Percentiles rank a stretch among this genome's conserved stretches.
Evolutionary conservation across 768 basidiomycete species (phyloP).

Genomic region (Agaricus subrufescens): DNA sequence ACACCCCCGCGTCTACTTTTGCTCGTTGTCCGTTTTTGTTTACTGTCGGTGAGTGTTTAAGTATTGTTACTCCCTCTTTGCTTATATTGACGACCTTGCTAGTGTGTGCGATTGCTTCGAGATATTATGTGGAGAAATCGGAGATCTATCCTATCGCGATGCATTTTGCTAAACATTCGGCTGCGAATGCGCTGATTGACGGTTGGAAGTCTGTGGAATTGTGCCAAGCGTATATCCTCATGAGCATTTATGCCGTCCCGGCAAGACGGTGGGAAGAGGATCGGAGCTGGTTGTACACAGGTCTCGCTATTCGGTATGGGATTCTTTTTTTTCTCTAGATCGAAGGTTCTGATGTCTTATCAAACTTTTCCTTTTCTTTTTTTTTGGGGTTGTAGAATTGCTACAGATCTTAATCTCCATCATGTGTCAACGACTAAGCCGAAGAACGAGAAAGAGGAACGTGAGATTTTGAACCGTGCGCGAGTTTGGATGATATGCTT

Average conservation of each 20-base stretch:
- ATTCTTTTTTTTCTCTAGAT: neutral
- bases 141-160: constrained; percentile 85
- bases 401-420: constrained; percentile 86
- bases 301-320: constrained; percentile 71
- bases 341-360: constrained; percentile 2
- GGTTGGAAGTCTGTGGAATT: constrained; percentile 86
- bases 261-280: constrained; percentile 88
- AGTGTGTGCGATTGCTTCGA: constrained; percentile 85
- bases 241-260: constrained; percentile 78
- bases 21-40: constrained; percentile 87
- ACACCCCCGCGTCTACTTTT: constrained; percentile 75
- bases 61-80: neutral
- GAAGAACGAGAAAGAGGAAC: constrained; percentile 69
- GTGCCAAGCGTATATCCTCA: constrained; percentile 86
- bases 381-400: constrained; percentile 45
- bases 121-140: constrained; percentile 74
- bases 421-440: constrained; percentile 56
- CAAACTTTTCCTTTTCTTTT: neutral
- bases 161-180: constrained; percentile 84
- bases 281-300: constrained; percentile 84
- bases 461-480: constrained; percentile 80
- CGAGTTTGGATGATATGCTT: constrained; percentile 92
- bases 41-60: constrained; percentile 62
- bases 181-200: constrained; percentile 74
- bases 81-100: constrained; percentile 6